A percentile compares a stretch with the other conserved stretches of the same genome.
Evolutionary conservation across 805 yeast genomes (phyloP).

Genomic region (Saturnispora sanitii): DNA sequence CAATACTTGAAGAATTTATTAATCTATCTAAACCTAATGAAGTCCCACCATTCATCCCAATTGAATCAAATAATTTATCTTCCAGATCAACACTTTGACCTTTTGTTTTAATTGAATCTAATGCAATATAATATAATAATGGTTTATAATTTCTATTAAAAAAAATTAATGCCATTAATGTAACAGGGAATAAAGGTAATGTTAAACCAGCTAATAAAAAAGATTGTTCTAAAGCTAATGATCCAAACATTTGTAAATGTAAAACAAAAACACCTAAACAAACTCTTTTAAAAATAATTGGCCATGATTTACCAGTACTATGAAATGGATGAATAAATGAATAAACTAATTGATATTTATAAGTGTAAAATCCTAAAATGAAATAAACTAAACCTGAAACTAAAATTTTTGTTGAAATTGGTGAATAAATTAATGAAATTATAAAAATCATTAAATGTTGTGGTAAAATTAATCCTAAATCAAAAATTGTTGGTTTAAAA

Average conservation of each 20-base stretch:
- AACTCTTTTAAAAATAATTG: conserved; percentile 47
- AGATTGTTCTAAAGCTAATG: conserved; percentile 51
- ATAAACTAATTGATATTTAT: conserved; percentile 52
- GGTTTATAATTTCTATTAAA: conserved; percentile 49
- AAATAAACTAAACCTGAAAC: conserved; percentile 51
- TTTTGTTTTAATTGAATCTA: conserved; percentile 42
- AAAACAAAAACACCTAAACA: conserved; percentile 46
- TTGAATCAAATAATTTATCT: conserved; percentile 15
- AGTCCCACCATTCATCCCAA: conserved; percentile 1
- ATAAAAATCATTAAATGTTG: conserved; percentile 52
- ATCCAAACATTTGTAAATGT: conserved; percentile 56
- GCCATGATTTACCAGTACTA: conserved; percentile 61
- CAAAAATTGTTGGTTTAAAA: conserved; percentile 50
- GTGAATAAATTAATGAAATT: conserved; percentile 49
- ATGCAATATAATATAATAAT: conserved; percentile 44
- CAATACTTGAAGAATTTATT: conserved; percentile 3
- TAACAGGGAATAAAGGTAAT: conserved; percentile 39
- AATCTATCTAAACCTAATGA: conserved; percentile 6
- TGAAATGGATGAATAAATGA: conserved; percentile 56
- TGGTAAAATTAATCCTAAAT: conserved; percentile 51
- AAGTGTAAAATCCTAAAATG: conserved; percentile 46
- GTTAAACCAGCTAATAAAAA: conserved; percentile 38
- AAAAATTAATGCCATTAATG: conserved; percentile 36
- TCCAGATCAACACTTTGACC: conserved; percentile 25
- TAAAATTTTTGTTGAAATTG: conserved; percentile 50